Evolutionary conservation across 2,329 filamentous ascomycete genomes (phyloP).

Genomic region (Penicillium palitans): DNA sequence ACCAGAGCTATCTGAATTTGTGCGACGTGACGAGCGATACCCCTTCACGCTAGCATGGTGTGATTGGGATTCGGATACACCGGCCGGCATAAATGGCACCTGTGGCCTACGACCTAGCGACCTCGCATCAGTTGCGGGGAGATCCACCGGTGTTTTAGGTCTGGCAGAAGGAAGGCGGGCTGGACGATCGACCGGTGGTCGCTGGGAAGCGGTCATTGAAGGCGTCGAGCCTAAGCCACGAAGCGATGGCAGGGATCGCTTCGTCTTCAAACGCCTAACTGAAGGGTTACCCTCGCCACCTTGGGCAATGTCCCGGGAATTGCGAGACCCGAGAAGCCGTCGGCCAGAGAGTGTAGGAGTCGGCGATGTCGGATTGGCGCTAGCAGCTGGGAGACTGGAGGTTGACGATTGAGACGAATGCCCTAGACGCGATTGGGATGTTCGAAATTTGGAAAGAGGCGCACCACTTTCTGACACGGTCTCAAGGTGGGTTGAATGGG

Average conservation of each 20-base stretch:
- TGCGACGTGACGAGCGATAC: slow-evolving; percentile 70
- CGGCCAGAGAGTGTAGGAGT: slow-evolving; percentile 62
- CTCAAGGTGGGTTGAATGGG: slow-evolving; percentile 72
- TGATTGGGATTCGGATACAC: slow-evolving; percentile 69
- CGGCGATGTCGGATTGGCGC: slow-evolving; percentile 58
- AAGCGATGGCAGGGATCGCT: slow-evolving; percentile 62
- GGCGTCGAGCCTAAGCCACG: slow-evolving; percentile 45
- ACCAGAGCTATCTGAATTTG: slow-evolving; percentile 72
- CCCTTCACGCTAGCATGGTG: slow-evolving; percentile 75
- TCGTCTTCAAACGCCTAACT: slow-evolving; percentile 57
- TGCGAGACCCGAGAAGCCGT: slow-evolving; percentile 54
- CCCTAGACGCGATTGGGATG: slow-evolving; percentile 65
- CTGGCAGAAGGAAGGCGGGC: slow-evolving; percentile 39
- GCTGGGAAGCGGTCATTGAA: slow-evolving; percentile 35
- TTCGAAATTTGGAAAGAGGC: slow-evolving; percentile 61
- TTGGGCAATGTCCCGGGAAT: slow-evolving; percentile 36
- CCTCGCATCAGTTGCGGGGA: slow-evolving; percentile 43
- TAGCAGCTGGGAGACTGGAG: slow-evolving; percentile 62
- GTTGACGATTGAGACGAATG: slow-evolving; percentile 70
- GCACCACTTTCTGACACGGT: slow-evolving; percentile 89
- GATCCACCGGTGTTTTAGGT: slow-evolving; percentile 72
- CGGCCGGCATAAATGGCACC: slow-evolving; percentile 76
- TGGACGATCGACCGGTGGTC: slow-evolving; percentile 42
- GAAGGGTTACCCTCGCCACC: slow-evolving; percentile 53
- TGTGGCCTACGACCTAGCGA: slow-evolving; percentile 58